Conservation (phyloP, 2,329 filamentous ascomycete species). For the Biscogniauxia marginata region DNA sequence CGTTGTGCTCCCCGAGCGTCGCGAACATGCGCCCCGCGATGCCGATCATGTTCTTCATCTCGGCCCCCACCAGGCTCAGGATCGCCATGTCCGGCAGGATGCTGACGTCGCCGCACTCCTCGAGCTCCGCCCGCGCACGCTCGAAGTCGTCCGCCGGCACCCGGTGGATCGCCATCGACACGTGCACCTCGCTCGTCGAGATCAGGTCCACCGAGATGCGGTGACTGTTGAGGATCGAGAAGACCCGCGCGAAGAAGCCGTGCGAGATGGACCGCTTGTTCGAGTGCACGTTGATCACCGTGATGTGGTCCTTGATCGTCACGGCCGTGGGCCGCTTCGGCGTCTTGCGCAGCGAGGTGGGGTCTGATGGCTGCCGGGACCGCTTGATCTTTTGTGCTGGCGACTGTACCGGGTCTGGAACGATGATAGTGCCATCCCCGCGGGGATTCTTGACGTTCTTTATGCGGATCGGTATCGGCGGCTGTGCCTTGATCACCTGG, state of each 20-base stretch:
- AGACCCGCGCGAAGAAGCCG: constrained; percentile 92
- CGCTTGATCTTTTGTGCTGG: constrained; percentile 58
- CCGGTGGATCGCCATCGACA: constrained; percentile 93
- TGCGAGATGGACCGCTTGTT: constrained; percentile 96
- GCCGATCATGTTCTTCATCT: constrained; percentile 97
- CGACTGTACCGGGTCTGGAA: constrained; percentile 66
- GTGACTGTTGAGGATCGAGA: constrained; percentile 83
- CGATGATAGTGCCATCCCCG: constrained; percentile 75
- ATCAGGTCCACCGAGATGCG: constrained; percentile 93
- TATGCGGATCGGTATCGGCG: constrained; percentile 80
- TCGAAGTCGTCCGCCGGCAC: constrained; percentile 61
- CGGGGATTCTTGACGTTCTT: constrained; percentile 89
- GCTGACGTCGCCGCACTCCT: constrained; percentile 84
- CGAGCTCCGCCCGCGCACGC: constrained; percentile 68
- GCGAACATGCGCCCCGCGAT: constrained; percentile 94
- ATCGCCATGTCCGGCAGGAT: constrained; percentile 93
- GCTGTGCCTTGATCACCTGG: constrained; percentile 79
- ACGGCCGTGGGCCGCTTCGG: constrained; percentile 83
- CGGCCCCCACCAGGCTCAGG: constrained; percentile 86
- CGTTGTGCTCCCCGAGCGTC: constrained; percentile 85
- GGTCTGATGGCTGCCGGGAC: constrained; percentile 42
- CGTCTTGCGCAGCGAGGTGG: constrained; percentile 49
- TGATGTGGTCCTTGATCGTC: constrained; percentile 95
- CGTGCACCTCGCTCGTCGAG: constrained; percentile 93
- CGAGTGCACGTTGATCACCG: constrained; percentile 96